These are phyloP conservation scores for Huntiella savannae DNA, from an alignment of 2,329 filamentous ascomycete species.

Conservation along the genomic window DNA sequence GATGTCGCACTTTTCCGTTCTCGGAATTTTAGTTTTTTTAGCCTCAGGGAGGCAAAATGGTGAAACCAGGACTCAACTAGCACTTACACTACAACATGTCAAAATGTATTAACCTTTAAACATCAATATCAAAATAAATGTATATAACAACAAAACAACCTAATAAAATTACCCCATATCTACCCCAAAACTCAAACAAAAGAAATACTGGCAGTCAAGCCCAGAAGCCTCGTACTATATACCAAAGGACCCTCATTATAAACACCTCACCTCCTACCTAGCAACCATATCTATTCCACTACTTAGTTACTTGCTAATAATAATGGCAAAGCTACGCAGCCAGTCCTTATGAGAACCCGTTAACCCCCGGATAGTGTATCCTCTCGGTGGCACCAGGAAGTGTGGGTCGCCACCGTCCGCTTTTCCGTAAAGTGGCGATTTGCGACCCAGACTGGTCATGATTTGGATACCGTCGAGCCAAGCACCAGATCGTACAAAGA, in stretches of 20 bases:
- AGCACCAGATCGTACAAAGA: slow-evolving; percentile 58
- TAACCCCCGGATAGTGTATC: slow-evolving; percentile 75
- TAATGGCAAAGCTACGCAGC: slow-evolving; percentile 71
- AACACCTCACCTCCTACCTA: too few species aligned
- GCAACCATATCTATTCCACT: background rate
- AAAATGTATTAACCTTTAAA: background rate
- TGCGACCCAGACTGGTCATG: slow-evolving; percentile 71
- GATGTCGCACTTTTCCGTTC: too few species aligned
- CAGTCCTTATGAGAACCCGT: slow-evolving; percentile 63
- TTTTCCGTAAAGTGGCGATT: slow-evolving; percentile 73
- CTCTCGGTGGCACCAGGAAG: slow-evolving; percentile 65
- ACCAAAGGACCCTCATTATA: too few species aligned
- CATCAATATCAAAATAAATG: slow-evolving; percentile 6
- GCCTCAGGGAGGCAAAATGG: background rate
- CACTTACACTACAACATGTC: background rate
- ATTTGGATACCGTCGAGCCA: slow-evolving; percentile 85
- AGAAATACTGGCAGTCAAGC: background rate
- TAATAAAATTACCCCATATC: background rate
- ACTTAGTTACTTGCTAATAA: slow-evolving; percentile 27
- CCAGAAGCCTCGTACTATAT: background rate
- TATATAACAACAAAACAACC: background rate
- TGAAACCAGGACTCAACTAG: background rate
- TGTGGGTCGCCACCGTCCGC: slow-evolving; percentile 62
- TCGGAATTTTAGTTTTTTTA: background rate
- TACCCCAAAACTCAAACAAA: background rate